These are phyloP conservation scores for Nemania abortiva DNA, from an alignment of 2,329 filamentous ascomycete species.

Conservation along the genomic window DNA sequence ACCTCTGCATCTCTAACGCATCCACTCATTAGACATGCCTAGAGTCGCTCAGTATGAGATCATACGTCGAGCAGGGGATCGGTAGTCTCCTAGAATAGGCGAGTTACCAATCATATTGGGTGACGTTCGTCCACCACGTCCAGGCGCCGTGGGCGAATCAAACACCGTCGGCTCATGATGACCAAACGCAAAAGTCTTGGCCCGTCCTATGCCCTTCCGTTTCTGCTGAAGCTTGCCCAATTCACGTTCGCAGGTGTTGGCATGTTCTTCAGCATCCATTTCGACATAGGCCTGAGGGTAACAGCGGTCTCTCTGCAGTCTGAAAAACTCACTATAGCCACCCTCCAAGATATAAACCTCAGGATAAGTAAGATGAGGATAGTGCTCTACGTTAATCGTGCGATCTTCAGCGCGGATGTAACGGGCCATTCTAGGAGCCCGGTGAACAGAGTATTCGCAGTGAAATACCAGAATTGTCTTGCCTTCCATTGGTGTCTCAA, in stretches of 20 bases:
- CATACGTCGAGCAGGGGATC: constrained; percentile 68
- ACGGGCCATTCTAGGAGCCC: constrained; percentile 95
- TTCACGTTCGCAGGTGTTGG: constrained; percentile 92
- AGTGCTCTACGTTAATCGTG: constrained; percentile 83
- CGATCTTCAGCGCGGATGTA: constrained; percentile 92
- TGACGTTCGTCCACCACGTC: constrained; percentile 56
- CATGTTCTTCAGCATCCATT: constrained; percentile 94
- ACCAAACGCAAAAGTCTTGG: constrained; percentile 96
- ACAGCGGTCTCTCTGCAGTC: constrained; percentile 81
- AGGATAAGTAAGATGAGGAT: constrained; percentile 91
- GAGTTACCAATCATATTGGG: constrained; percentile 60
- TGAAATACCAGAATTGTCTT: constrained; percentile 91
- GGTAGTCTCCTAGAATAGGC: constrained; percentile 61
- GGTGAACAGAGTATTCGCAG: constrained; percentile 98
- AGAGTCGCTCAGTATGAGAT: constrained; percentile 66
- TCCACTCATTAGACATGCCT: constrained; percentile 13
- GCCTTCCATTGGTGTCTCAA: constrained; percentile 73
- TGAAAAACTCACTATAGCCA: constrained; percentile 94
- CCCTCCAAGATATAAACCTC: constrained; percentile 98
- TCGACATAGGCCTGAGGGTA: constrained; percentile 96
- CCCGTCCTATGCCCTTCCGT: constrained; percentile 84
- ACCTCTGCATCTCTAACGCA: constrained; percentile 19
- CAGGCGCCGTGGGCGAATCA: constrained; percentile 70
- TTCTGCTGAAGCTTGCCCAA: constrained; percentile 91
- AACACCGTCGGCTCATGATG: constrained; percentile 70